These are phyloP conservation scores for Pelargonium myrrhifolium DNA, from an alignment of 441 rosid species.

Conservation along the genomic window DNA sequence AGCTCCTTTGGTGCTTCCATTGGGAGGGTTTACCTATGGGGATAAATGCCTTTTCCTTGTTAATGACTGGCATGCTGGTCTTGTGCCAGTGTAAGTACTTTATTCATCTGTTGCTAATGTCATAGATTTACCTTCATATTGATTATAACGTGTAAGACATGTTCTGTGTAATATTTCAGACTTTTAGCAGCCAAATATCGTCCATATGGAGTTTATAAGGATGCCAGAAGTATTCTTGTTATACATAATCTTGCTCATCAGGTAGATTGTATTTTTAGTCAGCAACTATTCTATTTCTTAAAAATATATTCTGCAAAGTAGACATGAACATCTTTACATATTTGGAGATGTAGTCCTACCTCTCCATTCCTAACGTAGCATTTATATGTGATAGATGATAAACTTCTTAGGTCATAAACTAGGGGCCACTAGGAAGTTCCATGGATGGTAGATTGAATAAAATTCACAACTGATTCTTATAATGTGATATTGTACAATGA, in stretches of 20 bases:
- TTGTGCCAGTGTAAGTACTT: slow-evolving; percentile 69
- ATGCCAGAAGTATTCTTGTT: slow-evolving; percentile 69
- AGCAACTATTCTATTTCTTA: background rate
- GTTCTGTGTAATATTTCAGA: slow-evolving; percentile 30
- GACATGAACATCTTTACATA: no score
- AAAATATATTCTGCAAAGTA: no score
- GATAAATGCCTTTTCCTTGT: slow-evolving; percentile 86
- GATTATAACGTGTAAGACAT: background rate
- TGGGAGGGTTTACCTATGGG: slow-evolving; percentile 89
- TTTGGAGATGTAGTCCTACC: no score
- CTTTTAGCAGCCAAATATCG: slow-evolving; percentile 85
- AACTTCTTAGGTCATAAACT: no score
- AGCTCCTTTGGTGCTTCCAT: slow-evolving; percentile 85
- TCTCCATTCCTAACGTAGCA: no score
- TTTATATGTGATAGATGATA: no score
- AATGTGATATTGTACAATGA: no score
- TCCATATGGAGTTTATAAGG: slow-evolving; percentile 77
- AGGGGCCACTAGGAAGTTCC: no score
- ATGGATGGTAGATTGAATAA: no score
- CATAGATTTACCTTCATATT: background rate
- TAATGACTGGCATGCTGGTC: slow-evolving; percentile 97
- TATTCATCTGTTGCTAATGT: background rate
- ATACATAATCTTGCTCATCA: slow-evolving; percentile 95
- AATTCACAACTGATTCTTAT: no score
- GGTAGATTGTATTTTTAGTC: slow-evolving; percentile 32